Evolutionary conservation across 169 alveolate species (phyloP), one percentile per base, ranked within the genome.

Genomic region (Eimeria falciformis): DNA sequence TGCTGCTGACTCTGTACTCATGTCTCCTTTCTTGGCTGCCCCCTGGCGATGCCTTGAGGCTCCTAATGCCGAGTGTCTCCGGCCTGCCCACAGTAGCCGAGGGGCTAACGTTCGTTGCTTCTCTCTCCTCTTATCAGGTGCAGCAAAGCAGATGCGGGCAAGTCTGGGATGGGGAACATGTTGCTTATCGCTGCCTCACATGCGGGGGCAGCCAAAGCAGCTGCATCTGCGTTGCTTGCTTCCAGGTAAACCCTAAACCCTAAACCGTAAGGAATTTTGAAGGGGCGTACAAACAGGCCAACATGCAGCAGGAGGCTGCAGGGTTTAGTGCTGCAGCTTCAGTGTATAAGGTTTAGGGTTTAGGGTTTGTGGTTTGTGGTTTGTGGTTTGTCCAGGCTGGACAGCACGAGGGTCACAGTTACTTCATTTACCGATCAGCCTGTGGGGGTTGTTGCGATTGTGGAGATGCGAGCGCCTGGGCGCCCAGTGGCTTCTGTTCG

Each of bases 391-490:
- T 62, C 11, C 21, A 62, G 75, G 75, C 75, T 62, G 75, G 91
- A 4, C 65, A 58, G 23, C 95, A 94, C 56, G 93, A 83, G 43
- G 92, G 87, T 11, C 96, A 94, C 71, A 93, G 91, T 46, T 94
- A 91, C 62, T 86, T 92, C 55, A 94, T 94, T 23, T 94, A 94
- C 46, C 92, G 94, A 3, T 91, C 95, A 27, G 92, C 79, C 23
- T 94, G 92, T 71, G 96, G 96, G 9, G 96, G 96, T 27, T 94
- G 96, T 78, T 94, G 96, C 71, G 96, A 94, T 79, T 94, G 96
- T 50, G 96, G 96, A 18, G 96, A 94, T 55, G 91, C 90, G 47
- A 83, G 81, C 29, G 96, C 95, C 23, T 92, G 95, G 96, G 84
- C 58, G 18, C 84, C 75, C 45, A 43, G 50, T 7, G 96, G 96